Percentiles rank a stretch among this genome's conserved stretches.
phyloP scores from a whole-genome alignment of 306 rosid genomes.

The Myrica gale region DNA sequence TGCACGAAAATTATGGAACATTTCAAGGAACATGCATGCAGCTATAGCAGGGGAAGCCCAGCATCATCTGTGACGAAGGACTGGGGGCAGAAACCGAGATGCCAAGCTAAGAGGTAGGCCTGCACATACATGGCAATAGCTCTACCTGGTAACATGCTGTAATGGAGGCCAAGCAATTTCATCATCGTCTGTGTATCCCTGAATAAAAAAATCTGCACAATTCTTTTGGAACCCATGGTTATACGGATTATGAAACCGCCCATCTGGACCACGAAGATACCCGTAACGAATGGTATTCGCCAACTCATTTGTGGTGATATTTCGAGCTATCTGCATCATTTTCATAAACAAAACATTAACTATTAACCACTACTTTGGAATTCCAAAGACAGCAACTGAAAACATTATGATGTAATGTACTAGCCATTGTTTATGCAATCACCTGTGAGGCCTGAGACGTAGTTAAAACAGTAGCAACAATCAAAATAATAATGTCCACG shows the following conservation, averaged over 20 bases:
- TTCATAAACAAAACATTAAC: conserved; percentile 21
- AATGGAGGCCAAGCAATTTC: conserved; percentile 75
- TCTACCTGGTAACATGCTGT: conserved; percentile 58
- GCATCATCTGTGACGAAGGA: background rate
- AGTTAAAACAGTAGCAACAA: conserved; percentile 57
- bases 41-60: background rate
- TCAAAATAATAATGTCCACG: conserved; percentile 46
- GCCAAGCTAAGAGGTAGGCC: conserved; percentile 1
- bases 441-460: conserved; percentile 75
- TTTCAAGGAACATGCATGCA: background rate
- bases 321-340: conserved; percentile 72
- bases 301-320: conserved; percentile 81
- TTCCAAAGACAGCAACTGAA: background rate
- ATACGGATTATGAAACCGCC: conserved; percentile 76
- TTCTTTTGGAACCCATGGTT: conserved; percentile 78
- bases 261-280: conserved; percentile 83
- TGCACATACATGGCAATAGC: conserved; percentile 18
- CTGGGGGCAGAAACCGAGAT: background rate
- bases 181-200: conserved; percentile 65
- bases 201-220: conserved; percentile 66
- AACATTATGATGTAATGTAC: background rate
- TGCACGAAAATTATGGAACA: background rate
- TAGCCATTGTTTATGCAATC: conserved; percentile 32
- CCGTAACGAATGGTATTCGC: conserved; percentile 73
- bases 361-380: conserved; percentile 10